Base-by-base conservation (phyloP, 306 rosid genomes). In the Rosa persica region DNA sequence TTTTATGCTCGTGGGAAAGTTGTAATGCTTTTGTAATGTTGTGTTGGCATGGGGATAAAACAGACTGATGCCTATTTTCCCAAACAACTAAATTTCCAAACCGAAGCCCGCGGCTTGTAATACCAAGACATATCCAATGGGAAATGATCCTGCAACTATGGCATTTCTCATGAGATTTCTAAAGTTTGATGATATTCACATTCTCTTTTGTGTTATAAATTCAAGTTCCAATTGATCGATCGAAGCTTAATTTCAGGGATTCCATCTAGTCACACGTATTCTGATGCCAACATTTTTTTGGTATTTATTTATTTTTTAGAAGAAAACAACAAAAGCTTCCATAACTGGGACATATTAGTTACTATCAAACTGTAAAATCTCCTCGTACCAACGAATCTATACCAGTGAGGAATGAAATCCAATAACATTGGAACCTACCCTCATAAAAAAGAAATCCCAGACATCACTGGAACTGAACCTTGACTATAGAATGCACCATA, bases 1-100 rank as follows among this genome's bases (percentile, higher is more conserved):
- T 30, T 83, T 83, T 64, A 83, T 70, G 83, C 83, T 83, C 6
- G 80, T 49, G 30, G 83, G 83, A 8, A 83, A 79, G 47, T 20
- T 17, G 27, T 66, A 39, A 39, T 34, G 11, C 11, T 23, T 23
- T 10, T 27, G 20, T 30, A 34, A 27, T 5, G 4, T 5, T 27
- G 20, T 23, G 12, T 61, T 57, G 23, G 23, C 36, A 22, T 58
- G 16, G 16, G 36, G 30, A 38, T 27, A 52, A n/a, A 30, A 30
- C 36, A 30, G 36, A 30, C 36, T 7, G 44, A 42, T 42, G 44
- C 7, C 34, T 30, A 30, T 30, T 30, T 30, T 30, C 34, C 44
- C 44, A 42, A 6, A 39, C 42, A 39, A 39, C 4, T 4, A 4
- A 39, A 39, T 39, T 39, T 39, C 7, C 42, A 39, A 39, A 39